Percentiles rank a stretch among this genome's conserved stretches.
Evolutionary conservation across 495 filamentous ascomycete genomes (phyloP).

Genomic region (Hyaloscypha bicolor): DNA sequence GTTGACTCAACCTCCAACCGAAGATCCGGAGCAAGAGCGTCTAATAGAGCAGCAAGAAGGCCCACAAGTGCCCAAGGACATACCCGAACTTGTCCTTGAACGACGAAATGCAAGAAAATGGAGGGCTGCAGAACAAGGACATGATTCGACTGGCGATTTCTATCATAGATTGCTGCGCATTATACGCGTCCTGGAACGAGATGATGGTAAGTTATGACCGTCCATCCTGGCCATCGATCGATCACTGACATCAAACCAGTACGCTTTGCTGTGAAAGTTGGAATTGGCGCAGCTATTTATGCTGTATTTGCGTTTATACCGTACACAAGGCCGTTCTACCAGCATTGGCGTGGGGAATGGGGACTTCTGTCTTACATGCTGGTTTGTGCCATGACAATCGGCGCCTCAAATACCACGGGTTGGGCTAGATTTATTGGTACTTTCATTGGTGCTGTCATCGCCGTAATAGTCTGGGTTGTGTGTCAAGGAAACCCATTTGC

Average conservation of each 20-base stretch:
- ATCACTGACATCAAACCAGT: slow-evolving; percentile 40
- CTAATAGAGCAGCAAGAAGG: slow-evolving; percentile 35
- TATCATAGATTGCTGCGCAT: slow-evolving; percentile 44
- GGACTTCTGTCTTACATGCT: slow-evolving; percentile 96
- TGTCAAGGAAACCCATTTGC: slow-evolving; percentile 70
- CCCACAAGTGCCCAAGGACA: slow-evolving; percentile 44
- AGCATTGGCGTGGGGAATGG: slow-evolving; percentile 95
- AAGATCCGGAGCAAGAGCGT: slow-evolving; percentile 30
- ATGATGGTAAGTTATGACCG: slow-evolving; percentile 46
- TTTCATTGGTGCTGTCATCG: slow-evolving; percentile 74
- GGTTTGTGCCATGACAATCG: slow-evolving; percentile 96
- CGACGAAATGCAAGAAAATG: slow-evolving; percentile 46
- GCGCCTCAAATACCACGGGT: slow-evolving; percentile 90
- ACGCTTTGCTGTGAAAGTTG: slow-evolving; percentile 88
- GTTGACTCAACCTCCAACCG: not conserved
- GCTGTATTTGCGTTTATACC: slow-evolving; percentile 84
- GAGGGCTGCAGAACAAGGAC: slow-evolving; percentile 40
- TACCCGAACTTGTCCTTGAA: slow-evolving; percentile 47
- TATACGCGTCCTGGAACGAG: slow-evolving; percentile 46
- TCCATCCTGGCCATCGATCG: not conserved
- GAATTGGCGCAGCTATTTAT: slow-evolving; percentile 82
- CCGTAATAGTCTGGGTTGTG: slow-evolving; percentile 74
- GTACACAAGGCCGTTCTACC: slow-evolving; percentile 75
- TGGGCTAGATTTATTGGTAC: slow-evolving; percentile 87
- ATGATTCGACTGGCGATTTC: slow-evolving; percentile 35